Base-by-base conservation (phyloP, 2,329 filamentous ascomycete genomes). In the Botrytis pseudocinerea region DNA sequence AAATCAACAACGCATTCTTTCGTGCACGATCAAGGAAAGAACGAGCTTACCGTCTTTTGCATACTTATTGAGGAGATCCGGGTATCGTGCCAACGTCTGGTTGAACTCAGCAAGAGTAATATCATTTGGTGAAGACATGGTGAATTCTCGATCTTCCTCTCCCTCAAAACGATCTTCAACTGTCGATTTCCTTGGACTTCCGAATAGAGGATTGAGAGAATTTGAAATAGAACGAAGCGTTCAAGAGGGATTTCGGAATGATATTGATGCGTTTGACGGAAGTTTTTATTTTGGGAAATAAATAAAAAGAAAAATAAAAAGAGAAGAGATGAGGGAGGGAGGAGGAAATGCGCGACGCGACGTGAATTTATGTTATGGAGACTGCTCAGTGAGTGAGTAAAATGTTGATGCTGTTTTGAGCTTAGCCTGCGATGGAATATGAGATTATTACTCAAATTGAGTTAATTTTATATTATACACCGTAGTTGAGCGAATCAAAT, bases 71-170 rank as follows among this genome's bases (percentile, higher is more conserved):
- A 81, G 66, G 8, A 80, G 64, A 22, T 66, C 71, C 7, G 77
- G 76, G 72, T 81, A 81, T 59, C 78, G 74, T 42, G 62, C 35
- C 42, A 81, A 66, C 32, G 77, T 77, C 25, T 77, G 77, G 66
- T 78, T 77, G 68, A 81, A 81, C 59, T 79, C 76, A 16, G 72
- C 48, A 22, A 74, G 65, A 9, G 76, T 76, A 66, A 81, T 80
- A n/a, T 70, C 44, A 32, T 70, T 54, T 25, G 76, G 65, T 16
- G 74, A 73, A 35, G 78, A 76, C 78, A 80, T 81, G 4, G 62
- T 54, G 10, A 20, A 10, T 59, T n/a, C 7, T 18, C 40, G 62
- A 51, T 10, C 65, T 57, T 32, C 38, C 51, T 60, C 66, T 70
- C 40, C 42, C 40, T 70, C 70, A 51, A 54, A 48, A 44, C 48